These are phyloP conservation scores for Harrya chromipes DNA, from an alignment of 768 basidiomycete species.

Conservation along the genomic window DNA sequence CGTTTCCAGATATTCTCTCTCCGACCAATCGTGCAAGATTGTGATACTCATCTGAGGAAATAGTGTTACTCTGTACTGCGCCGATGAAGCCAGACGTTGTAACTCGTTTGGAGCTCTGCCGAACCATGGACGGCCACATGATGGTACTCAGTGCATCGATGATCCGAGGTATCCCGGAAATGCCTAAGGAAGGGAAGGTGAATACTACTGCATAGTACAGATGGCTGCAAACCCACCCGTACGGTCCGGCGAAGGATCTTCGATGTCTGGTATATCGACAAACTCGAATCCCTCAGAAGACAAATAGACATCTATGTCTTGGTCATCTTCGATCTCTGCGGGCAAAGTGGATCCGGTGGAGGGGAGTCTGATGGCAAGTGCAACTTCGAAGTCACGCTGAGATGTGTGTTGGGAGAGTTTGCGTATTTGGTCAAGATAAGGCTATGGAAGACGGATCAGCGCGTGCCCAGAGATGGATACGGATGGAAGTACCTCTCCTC, in stretches of 20 bases:
- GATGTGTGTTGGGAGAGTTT: constrained; percentile 47
- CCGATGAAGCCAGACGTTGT: neutral
- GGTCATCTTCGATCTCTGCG: constrained; percentile 42
- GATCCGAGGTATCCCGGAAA: constrained; percentile 61
- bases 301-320: constrained; percentile 62
- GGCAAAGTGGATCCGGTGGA: constrained; percentile 13
- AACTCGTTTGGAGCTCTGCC: constrained; percentile 4
- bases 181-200: constrained; percentile 31
- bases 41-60: constrained; percentile 19
- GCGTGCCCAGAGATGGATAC: neutral
- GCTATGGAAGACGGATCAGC: constrained; percentile 34
- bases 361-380: constrained; percentile 60
- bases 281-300: constrained; percentile 76
- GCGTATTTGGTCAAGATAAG: constrained; percentile 55
- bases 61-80: neutral
- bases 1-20: constrained; percentile 21
- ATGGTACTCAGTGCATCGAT: constrained; percentile 80
- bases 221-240: constrained; percentile 11
- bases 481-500: constrained; percentile 54
- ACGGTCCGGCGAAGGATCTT: constrained; percentile 8
- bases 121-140: constrained; percentile 82
- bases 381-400: constrained; percentile 64
- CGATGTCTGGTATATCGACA: constrained; percentile 41
- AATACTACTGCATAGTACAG: neutral
- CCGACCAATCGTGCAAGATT: constrained; percentile 22